Evolutionary conservation across 2,329 filamentous ascomycete genomes (phyloP).

Genomic region (Colletotrichum musicola): DNA sequence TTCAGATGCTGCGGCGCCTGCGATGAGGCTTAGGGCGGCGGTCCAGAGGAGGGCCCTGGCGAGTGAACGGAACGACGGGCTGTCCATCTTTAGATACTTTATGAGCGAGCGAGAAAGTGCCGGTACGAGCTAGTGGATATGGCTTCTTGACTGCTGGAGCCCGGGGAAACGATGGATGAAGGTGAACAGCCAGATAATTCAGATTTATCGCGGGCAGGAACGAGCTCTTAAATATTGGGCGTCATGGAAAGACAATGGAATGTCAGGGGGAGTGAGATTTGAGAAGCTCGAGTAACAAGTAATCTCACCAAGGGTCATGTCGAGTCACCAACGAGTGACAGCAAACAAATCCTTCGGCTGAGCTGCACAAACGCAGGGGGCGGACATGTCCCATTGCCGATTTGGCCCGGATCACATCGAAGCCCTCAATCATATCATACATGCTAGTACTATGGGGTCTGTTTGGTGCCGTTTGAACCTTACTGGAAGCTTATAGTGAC

Average conservation of each 20-base stretch:
- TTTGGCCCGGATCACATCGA: neutral
- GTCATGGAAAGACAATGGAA: neutral
- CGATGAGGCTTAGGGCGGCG: neutral
- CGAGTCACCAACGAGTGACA: neutral
- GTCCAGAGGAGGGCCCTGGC: neutral
- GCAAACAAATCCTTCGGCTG: slow-evolving; percentile 6
- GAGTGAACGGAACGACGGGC: neutral
- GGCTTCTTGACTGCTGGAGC: neutral
- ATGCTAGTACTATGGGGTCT: no score
- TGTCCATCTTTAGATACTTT: neutral
- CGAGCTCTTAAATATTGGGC: neutral
- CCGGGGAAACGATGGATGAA: neutral
- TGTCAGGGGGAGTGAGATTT: neutral
- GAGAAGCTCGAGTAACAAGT: neutral
- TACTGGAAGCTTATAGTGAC: slow-evolving; percentile 14
- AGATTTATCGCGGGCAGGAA: neutral
- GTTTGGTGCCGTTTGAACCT: neutral
- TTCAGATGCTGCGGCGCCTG: neutral
- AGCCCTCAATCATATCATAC: neutral
- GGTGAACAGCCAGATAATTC: neutral
- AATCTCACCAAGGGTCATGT: slow-evolving; percentile 10
- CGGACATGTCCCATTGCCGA: neutral
- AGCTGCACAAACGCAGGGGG: neutral
- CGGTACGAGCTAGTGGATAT: neutral
- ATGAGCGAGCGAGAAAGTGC: neutral